These are phyloP conservation scores for Paramecium biaurelia DNA, from an alignment of 73 alveolate species.

Conservation along the genomic window DNA sequence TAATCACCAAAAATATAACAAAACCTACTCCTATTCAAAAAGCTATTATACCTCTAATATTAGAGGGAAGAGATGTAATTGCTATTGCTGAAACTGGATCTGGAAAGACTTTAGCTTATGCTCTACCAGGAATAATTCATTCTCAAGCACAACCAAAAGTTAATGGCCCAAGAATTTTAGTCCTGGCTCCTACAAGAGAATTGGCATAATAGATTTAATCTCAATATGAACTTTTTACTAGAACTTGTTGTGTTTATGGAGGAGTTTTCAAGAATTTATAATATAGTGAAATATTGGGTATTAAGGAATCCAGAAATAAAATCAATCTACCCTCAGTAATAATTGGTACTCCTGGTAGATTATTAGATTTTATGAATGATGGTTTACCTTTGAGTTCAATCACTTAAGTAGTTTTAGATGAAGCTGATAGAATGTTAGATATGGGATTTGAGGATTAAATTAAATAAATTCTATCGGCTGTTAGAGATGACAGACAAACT, in stretches of 20 bases:
- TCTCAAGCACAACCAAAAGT: constrained; percentile 54
- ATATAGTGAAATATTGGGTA: constrained; percentile 65
- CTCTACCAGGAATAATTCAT: constrained; percentile 81
- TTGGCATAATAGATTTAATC: constrained; percentile 74
- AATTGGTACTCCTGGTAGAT: constrained; percentile 88
- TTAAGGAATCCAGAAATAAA: constrained; percentile 60
- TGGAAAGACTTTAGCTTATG: constrained; percentile 90
- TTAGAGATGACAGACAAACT: constrained; percentile 51
- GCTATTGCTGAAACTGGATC: constrained; percentile 90
- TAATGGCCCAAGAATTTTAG: constrained; percentile 62
- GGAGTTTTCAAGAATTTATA: constrained; percentile 67
- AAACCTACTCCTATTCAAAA: constrained; percentile 46
- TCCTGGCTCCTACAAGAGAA: constrained; percentile 98
- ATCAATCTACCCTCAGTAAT: constrained; percentile 70
- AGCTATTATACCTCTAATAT: constrained; percentile 1
- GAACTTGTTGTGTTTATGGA: constrained; percentile 35
- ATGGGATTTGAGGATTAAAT: constrained; percentile 87
- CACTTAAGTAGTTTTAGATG: constrained; percentile 77
- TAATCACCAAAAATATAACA: constrained; percentile 57
- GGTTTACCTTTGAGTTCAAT: constrained; percentile 67
- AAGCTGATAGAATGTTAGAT: constrained; percentile 87
- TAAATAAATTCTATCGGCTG: constrained; percentile 59
- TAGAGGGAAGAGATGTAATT: constrained; percentile 78
- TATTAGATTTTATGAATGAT: constrained; percentile 76
- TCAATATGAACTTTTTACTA: constrained; percentile 29